Conservation (phyloP, 2,329 filamentous ascomycete genomes). For the Sporothrix brunneoviolacea region DNA sequence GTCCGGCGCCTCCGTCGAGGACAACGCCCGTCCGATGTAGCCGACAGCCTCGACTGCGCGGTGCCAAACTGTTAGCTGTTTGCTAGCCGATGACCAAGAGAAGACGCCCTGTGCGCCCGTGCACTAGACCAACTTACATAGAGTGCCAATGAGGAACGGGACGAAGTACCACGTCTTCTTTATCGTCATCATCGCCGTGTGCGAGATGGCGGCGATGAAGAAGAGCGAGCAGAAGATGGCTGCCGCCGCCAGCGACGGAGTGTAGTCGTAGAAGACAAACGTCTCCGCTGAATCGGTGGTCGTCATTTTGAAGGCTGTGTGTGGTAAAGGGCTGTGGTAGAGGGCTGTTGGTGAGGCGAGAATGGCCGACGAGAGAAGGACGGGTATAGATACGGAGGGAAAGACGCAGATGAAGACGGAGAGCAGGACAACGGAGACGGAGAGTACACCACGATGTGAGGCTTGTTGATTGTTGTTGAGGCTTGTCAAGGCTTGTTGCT, state of each 20-base stretch:
- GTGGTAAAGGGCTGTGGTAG: too few species aligned
- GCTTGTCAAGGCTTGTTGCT: too few species aligned
- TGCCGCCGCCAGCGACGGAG: conserved; percentile 11
- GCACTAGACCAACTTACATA: conserved; percentile 18
- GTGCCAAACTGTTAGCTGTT: neutral
- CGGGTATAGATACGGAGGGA: too few species aligned
- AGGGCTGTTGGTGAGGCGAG: too few species aligned
- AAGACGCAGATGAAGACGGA: too few species aligned
- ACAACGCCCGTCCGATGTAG: conserved; percentile 19
- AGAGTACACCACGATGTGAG: too few species aligned
- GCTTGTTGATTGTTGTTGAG: too few species aligned
- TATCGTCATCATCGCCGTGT: conserved; percentile 9
- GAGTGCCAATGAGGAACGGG: conserved; percentile 15
- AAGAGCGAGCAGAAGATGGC: conserved; percentile 12
- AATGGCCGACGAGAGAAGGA: too few species aligned
- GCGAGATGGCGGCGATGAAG: neutral
- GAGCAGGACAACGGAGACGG: too few species aligned
- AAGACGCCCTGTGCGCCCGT: too few species aligned
- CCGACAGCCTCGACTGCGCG: conserved; percentile 12
- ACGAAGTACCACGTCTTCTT: conserved; percentile 16
- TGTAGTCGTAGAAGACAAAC: conserved; percentile 12
- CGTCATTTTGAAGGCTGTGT: neutral
- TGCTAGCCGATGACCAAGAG: too few species aligned
- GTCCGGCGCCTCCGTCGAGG: conserved; percentile 14
- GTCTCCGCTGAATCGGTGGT: too few species aligned